A percentile compares a stretch with the other conserved stretches of the same genome.
phyloP scores from a whole-genome alignment of 352 stramenopile genomes.

The Phytopythium ostracodes region DNA sequence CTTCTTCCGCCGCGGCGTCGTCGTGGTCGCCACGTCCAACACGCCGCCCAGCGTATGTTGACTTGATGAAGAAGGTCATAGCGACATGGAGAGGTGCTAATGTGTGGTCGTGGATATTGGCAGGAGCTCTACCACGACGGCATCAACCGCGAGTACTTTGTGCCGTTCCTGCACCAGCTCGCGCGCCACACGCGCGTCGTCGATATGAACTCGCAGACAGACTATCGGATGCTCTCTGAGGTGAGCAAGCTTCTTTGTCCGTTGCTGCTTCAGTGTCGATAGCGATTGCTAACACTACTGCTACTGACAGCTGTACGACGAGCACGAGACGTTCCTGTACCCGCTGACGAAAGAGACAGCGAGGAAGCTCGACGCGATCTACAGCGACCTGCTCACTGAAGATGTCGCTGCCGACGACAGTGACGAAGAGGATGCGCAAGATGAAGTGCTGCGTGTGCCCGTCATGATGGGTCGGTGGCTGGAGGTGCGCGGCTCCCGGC shows the following conservation, averaged over 20 bases:
- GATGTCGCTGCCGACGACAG: slow-evolving; percentile 2
- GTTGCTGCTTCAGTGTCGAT: not conserved
- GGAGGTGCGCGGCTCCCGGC: slow-evolving; percentile 30
- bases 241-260: slow-evolving; percentile 1
- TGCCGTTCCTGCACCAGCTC: slow-evolving; percentile 96
- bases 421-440: slow-evolving; percentile 19
- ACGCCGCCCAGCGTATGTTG: slow-evolving; percentile 48
- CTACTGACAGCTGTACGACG: slow-evolving; percentile 3
- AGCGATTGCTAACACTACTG: not conserved
- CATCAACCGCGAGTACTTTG: slow-evolving; percentile 95
- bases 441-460: slow-evolving; percentile 40
- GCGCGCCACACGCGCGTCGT: slow-evolving; percentile 83
- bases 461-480: slow-evolving; percentile 81
- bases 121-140: slow-evolving; percentile 93
- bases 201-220: slow-evolving; percentile 57
- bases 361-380: slow-evolving; percentile 37
- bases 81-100: not conserved
- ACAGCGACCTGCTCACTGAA: slow-evolving; percentile 25
- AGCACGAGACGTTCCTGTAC: slow-evolving; percentile 49
- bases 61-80: not conserved
- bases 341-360: slow-evolving; percentile 34
- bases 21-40: slow-evolving; percentile 97
- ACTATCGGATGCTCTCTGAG: slow-evolving; percentile 68
- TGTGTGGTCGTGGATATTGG: slow-evolving; percentile 9
- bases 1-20: slow-evolving; percentile 86